A percentile compares a stretch with the other conserved stretches of the same genome.
Conservation (phyloP, 495 filamentous ascomycete species). For the Tuber indicum region DNA sequence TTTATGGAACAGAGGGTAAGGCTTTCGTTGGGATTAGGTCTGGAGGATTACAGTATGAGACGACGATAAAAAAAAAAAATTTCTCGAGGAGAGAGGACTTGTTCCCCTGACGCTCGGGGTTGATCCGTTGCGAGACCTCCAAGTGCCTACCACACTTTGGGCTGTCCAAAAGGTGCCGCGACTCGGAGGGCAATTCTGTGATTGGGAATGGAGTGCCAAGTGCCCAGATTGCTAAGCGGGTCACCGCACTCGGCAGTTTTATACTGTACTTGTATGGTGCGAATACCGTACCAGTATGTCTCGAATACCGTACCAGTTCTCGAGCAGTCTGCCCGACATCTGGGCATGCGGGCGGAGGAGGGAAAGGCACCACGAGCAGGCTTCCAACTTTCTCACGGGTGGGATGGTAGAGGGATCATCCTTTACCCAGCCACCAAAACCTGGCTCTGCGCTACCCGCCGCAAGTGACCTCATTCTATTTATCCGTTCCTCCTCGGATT, state of each 20-base stretch:
- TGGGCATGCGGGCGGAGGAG: not conserved
- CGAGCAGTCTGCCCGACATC: not conserved
- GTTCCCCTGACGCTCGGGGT: not conserved
- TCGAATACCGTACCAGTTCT: no score
- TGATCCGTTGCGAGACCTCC: not conserved
- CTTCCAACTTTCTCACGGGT: not conserved
- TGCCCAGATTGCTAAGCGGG: not conserved
- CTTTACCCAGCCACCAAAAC: conserved; percentile 9
- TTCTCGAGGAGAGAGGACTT: not conserved
- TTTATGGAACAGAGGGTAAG: not conserved
- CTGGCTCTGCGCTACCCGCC: conserved; percentile 4
- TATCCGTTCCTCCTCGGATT: not conserved
- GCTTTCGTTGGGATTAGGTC: not conserved
- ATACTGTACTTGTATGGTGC: not conserved
- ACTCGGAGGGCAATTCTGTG: not conserved
- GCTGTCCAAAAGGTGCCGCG: not conserved
- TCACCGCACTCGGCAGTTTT: not conserved
- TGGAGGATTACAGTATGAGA: not conserved
- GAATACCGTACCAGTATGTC: not conserved
- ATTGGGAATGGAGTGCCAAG: not conserved
- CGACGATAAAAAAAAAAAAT: not conserved
- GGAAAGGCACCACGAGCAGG: not conserved
- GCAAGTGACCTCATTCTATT: conserved; percentile 14
- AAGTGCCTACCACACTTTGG: not conserved
- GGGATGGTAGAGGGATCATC: not conserved